A percentile compares a stretch with the other conserved stretches of the same genome.
Conservation (phyloP, 305 asterid species). For the Rubia tinctorum region DNA sequence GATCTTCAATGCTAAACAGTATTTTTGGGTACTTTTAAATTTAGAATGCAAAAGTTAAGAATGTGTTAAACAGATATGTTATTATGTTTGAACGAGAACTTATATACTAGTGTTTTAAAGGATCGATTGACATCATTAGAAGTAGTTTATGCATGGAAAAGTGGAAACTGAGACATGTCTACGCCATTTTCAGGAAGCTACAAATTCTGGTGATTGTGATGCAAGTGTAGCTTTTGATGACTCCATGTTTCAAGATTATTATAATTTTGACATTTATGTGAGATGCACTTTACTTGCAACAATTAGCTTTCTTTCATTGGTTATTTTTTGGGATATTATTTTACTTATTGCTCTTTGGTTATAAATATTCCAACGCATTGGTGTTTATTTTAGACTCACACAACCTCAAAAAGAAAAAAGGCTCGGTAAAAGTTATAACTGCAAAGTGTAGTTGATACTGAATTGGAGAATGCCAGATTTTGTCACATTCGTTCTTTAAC, state of each 20-base stretch:
- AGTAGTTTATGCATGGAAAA: slow-evolving; percentile 84
- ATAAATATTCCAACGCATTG: neutral
- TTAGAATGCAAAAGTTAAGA: neutral
- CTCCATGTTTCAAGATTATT: neutral
- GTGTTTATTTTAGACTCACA: neutral
- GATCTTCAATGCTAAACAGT: no score
- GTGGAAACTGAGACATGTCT: slow-evolving; percentile 40
- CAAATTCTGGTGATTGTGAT: slow-evolving; percentile 55
- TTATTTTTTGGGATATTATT: neutral
- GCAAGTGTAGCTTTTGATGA: slow-evolving; percentile 27
- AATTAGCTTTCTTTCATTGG: neutral
- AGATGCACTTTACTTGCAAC: neutral
- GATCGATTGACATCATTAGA: slow-evolving; percentile 74
- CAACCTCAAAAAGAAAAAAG: neutral
- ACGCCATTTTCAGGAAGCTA: slow-evolving; percentile 70
- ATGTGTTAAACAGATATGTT: no score
- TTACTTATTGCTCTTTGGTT: neutral
- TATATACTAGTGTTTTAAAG: slow-evolving; percentile 38
- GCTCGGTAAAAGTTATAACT: neutral
- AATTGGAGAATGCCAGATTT: neutral
- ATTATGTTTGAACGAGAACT: slow-evolving; percentile 1
- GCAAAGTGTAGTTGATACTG: neutral
- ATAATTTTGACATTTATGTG: neutral
- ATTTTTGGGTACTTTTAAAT: slow-evolving; percentile 19
- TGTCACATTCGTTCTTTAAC: neutral